phyloP scores from a whole-genome alignment of 139 green algal genomes.

The Picochlorum sp. region DNA sequence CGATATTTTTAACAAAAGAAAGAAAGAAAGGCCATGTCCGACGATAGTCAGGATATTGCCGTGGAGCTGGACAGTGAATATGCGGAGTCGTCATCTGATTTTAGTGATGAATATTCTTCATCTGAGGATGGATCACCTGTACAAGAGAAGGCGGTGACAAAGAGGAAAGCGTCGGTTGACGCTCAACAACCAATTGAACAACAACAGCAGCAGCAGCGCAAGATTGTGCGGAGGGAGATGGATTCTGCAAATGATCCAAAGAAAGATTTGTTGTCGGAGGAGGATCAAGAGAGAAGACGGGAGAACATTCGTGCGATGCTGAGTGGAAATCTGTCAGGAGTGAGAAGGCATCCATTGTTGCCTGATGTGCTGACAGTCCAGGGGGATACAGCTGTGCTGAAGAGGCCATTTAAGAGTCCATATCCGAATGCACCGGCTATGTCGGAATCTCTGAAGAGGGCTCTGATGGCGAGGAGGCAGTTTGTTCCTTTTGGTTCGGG shows the following conservation, averaged over 20 bases:
- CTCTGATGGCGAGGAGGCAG: slow-evolving; percentile 43
- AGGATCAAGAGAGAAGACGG: slow-evolving; percentile 19
- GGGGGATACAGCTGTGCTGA: slow-evolving; percentile 42
- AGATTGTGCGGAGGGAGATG: background rate
- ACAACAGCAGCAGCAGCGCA: too few relatives aligned
- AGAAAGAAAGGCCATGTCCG: too few relatives aligned
- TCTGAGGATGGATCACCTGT: too few relatives aligned
- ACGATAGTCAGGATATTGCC: too few relatives aligned
- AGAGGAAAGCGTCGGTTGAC: too few relatives aligned
- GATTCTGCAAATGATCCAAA: background rate
- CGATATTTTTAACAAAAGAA: too few relatives aligned
- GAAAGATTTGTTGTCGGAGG: slow-evolving; percentile 7
- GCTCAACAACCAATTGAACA: too few relatives aligned
- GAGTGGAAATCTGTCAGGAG: slow-evolving; percentile 37
- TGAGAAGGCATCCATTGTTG: slow-evolving; percentile 44
- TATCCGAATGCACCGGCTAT: slow-evolving; percentile 34
- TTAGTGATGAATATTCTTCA: too few relatives aligned
- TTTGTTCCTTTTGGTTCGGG: slow-evolving; percentile 76
- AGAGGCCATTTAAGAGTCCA: slow-evolving; percentile 56
- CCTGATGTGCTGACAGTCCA: slow-evolving; percentile 50
- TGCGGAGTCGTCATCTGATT: too few relatives aligned
- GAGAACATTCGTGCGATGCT: slow-evolving; percentile 48
- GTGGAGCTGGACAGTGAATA: too few relatives aligned
- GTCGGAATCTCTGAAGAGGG: slow-evolving; percentile 49
- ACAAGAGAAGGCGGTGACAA: too few relatives aligned